Percentiles rank a stretch among this genome's conserved stretches.
Conservation (phyloP, 2,329 filamentous ascomycete genomes). For the Paracamarosporium sp. region DNA sequence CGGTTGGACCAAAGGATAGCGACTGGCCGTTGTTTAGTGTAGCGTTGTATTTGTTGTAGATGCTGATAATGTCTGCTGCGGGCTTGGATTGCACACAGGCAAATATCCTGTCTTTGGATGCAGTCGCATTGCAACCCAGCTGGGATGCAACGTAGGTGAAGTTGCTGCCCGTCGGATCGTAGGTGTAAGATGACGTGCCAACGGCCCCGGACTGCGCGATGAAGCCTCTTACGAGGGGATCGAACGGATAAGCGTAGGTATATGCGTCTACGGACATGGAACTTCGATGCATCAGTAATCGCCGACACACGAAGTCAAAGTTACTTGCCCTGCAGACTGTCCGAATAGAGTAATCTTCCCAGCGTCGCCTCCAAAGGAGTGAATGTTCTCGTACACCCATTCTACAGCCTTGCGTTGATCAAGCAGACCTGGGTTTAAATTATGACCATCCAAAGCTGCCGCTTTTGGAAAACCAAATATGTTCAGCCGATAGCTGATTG, state of each 20-base stretch:
- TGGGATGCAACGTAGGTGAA: constrained; percentile 31
- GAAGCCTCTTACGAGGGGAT: constrained; percentile 56
- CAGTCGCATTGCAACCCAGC: constrained; percentile 23
- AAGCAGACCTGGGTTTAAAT: constrained; percentile 42
- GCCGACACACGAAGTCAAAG: background rate
- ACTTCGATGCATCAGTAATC: constrained; percentile 16
- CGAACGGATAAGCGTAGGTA: constrained; percentile 53
- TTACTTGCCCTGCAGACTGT: constrained; percentile 35
- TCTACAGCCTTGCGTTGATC: constrained; percentile 47
- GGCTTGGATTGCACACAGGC: constrained; percentile 43
- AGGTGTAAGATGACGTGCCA: constrained; percentile 12
- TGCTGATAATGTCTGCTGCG: constrained; percentile 37
- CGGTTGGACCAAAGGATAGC: constrained; percentile 33
- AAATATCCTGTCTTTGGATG: constrained; percentile 30
- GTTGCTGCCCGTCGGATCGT: constrained; percentile 20
- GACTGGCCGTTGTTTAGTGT: constrained; percentile 22
- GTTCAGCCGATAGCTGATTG: constrained; percentile 37
- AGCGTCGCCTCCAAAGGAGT: constrained; percentile 38
- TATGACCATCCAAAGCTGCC: constrained; percentile 29
- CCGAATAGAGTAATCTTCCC: constrained; percentile 45
- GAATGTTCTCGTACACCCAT: constrained; percentile 48
- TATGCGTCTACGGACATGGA: constrained; percentile 53
- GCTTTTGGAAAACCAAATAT: constrained; percentile 46
- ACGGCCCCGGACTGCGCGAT: constrained; percentile 46
- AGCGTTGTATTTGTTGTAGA: constrained; percentile 36